These are phyloP conservation scores for Penicillium mononematosum DNA, from an alignment of 495 filamentous ascomycete species.

Conservation along the genomic window DNA sequence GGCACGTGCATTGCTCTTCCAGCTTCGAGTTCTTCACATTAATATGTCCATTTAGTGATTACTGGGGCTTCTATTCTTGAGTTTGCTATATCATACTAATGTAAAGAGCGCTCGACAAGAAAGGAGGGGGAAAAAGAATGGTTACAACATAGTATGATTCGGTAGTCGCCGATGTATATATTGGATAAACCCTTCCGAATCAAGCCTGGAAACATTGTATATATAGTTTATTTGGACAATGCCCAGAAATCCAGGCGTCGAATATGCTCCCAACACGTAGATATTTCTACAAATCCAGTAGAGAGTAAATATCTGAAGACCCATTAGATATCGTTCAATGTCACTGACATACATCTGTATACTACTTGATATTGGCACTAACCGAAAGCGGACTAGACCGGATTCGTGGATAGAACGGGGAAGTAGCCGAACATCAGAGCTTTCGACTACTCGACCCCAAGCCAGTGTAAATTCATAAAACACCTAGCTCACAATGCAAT, in stretches of 20 bases:
- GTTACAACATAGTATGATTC: no score
- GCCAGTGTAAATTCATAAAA: background rate
- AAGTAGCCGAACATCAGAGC: background rate
- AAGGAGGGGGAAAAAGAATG: background rate
- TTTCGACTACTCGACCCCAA: background rate
- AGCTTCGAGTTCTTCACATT: background rate
- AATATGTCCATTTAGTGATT: background rate
- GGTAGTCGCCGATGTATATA: background rate
- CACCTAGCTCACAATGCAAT: background rate
- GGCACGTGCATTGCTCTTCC: background rate
- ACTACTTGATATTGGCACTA: conserved; percentile 2
- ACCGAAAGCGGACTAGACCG: conserved; percentile 6
- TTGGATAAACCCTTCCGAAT: background rate
- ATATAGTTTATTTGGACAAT: background rate
- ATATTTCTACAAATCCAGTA: background rate
- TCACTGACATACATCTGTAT: background rate
- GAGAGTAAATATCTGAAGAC: background rate
- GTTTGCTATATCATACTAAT: background rate
- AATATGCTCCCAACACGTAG: background rate
- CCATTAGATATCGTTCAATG: background rate
- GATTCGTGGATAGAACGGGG: background rate
- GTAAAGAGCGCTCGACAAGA: background rate
- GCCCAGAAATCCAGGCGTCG: background rate
- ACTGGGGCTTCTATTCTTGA: background rate
- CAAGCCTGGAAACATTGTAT: background rate